Evolutionary conservation across 495 filamentous ascomycete species (phyloP).

Genomic region (Aspergillus panamensis): DNA sequence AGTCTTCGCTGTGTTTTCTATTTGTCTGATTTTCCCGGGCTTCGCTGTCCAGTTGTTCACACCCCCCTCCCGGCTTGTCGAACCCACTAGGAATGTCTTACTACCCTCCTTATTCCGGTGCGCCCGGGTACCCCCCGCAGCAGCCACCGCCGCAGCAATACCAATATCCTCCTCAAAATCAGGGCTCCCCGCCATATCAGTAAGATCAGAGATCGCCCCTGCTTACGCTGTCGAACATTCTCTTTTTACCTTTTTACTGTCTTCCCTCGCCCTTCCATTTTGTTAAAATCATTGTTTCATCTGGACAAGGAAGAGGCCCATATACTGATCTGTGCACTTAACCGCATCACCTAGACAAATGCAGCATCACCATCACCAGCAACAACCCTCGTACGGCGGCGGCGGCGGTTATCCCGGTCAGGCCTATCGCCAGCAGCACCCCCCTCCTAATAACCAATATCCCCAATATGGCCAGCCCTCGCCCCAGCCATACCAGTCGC

Average conservation of each 20-base stretch:
- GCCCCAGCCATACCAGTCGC: slow-evolving; percentile 38
- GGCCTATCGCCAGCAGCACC: slow-evolving; percentile 42
- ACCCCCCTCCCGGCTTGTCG: not conserved
- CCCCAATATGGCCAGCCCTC: slow-evolving; percentile 42
- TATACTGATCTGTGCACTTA: slow-evolving; percentile 8
- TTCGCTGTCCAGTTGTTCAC: slow-evolving; percentile 1
- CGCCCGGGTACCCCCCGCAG: slow-evolving; percentile 49
- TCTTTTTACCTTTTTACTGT: slow-evolving; percentile 8
- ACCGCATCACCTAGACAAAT: slow-evolving; percentile 12
- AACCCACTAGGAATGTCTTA: slow-evolving; percentile 42
- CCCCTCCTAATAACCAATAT: slow-evolving; percentile 39
- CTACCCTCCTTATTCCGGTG: slow-evolving; percentile 47
- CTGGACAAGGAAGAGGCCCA: not conserved
- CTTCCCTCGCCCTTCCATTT: not conserved
- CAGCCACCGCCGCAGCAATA: slow-evolving; percentile 35
- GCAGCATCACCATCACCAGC: slow-evolving; percentile 28
- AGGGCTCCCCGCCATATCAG: slow-evolving; percentile 34
- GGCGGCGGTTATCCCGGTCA: slow-evolving; percentile 50
- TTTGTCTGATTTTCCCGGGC: slow-evolving; percentile 14
- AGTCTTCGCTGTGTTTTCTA: slow-evolving; percentile 9
- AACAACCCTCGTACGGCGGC: slow-evolving; percentile 37
- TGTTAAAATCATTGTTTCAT: not conserved
- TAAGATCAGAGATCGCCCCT: slow-evolving; percentile 19
- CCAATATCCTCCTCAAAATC: slow-evolving; percentile 37
- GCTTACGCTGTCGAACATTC: slow-evolving; percentile 7